Evolutionary conservation across 805 yeast species (phyloP), one percentile per base, ranked within the genome.

Genomic region (Starmera dryadoides): DNA sequence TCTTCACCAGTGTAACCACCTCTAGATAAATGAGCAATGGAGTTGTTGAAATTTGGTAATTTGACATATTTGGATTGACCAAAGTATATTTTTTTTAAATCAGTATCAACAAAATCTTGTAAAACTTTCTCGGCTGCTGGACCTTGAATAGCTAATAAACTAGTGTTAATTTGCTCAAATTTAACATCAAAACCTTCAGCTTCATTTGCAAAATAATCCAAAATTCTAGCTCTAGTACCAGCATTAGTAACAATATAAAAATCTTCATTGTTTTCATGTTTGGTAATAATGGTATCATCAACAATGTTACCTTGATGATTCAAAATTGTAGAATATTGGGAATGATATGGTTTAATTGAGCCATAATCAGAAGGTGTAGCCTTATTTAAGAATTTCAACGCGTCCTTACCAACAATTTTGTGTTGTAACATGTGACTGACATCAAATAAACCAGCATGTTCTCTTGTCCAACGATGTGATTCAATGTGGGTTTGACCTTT

Each of bases 1-100:
- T 93, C 98, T 63, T 93, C 98, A 16, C 98, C 98, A 6, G 98
- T 93, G 68, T 93, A 93, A 2, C 98, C 98, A 19, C 95, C 86
- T 62, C 98, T 80, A 4, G 96, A 85, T n/a, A 88, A 72, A 56
- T 88, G 95, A 38, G 83, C 69, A 37, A 69, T 65, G 28, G 56
- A 46, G 20, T 62, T 44, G 59, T 56, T 39, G 63, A 67, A 52
- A 59, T 66, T 39, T 19, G 56, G 50, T 12, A 58, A 40, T 8
- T 32, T 49, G 34, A 55, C 43, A 31, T 44, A 52, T 21, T 55
- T 48, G 30, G 69, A 72, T 51, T 77, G 72, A 38, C 98, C 98
- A 59, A 93, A 93, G 45, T 73, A 76, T 41, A 93, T 64, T 39
- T 70, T 64, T 8, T 71, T 60, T 37, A 93, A 68, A 49, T 81